Percentiles rank a stretch among this genome's conserved stretches.
These are phyloP conservation scores for Colletotrichum lini DNA, from an alignment of 2,329 filamentous ascomycete species.

Conservation along the genomic window DNA sequence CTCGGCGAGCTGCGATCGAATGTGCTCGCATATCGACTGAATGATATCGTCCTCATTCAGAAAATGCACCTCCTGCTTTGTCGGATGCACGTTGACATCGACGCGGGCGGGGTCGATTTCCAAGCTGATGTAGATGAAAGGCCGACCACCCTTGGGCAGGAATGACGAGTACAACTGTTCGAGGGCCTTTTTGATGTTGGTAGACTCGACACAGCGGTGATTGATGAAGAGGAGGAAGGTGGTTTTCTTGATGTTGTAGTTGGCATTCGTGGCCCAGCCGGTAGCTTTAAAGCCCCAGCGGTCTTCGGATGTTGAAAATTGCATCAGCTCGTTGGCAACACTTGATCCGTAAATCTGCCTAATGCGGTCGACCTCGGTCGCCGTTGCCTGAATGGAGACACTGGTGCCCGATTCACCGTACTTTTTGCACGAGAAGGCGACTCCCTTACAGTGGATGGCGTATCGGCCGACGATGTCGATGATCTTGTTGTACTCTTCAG, in stretches of 20 bases:
- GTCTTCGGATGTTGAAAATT: constrained; percentile 79
- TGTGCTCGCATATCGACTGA: constrained; percentile 84
- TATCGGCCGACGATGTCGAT: constrained; percentile 95
- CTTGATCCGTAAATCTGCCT: constrained; percentile 88
- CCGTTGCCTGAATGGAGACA: constrained; percentile 82
- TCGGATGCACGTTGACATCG: constrained; percentile 98
- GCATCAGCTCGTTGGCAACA: constrained; percentile 90
- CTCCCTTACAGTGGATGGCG: constrained; percentile 90
- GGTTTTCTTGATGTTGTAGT: constrained; percentile 93
- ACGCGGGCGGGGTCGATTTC: constrained; percentile 93
- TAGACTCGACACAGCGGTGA: constrained; percentile 92
- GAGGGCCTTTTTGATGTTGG: constrained; percentile 87
- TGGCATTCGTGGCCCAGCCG: constrained; percentile 91
- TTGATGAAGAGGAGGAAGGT: constrained; percentile 95
- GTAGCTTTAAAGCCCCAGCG: constrained; percentile 88
- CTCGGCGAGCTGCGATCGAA: constrained; percentile 82
- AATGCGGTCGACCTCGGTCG: constrained; percentile 85
- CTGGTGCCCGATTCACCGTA: constrained; percentile 88
- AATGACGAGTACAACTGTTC: constrained; percentile 92
- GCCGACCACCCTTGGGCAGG: constrained; percentile 92
- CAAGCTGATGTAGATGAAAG: constrained; percentile 92
- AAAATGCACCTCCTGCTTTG: constrained; percentile 97
- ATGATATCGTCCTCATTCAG: constrained; percentile 98
- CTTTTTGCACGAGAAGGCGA: constrained; percentile 97
- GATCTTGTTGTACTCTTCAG: constrained; percentile 98